Evolutionary conservation across 1,284 basidiomycete genomes (phyloP), one percentile per base, ranked within the genome.

Genomic region (Ceratorhiza oryzae-sativae): DNA sequence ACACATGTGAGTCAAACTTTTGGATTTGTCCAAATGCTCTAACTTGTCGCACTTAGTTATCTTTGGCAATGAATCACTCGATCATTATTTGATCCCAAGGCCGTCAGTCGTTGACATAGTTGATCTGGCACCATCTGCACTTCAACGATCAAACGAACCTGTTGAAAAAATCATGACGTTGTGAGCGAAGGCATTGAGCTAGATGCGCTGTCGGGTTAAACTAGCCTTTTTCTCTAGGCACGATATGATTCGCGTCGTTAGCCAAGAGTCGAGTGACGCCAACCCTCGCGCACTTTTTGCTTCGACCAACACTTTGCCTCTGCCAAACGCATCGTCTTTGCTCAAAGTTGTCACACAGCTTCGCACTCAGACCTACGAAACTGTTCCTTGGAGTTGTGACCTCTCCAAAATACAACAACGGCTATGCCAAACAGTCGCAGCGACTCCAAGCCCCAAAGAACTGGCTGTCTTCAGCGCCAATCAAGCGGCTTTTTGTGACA

Each of bases 71-170:
- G 56, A 59, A 42, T 59, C 56, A 20, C 41, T 59, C 34, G 25
- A 27, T 34, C 8, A 20, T 5, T 46, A 27, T 45, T 27, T 27
- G 13, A n/a, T n/a, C 20, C 25, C 25, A 9, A n/a, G 39, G 39
- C 51, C 63, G 8, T 56, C 63, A 13, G 49, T 56, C 1, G 25
- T 56, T n/a, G 63, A 68, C 48, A 23, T 68, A 4, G 51, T 68
- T 41, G 63, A 68, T 20, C 46, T 68, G 25, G 63, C 51, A 13
- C 63, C 63, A 23, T 55, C 63, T 18, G 51, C 63, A 32, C 36
- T 68, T 32, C 63, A 68, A 32, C n/a, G 63, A 10, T 32, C 36
- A 18, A 56, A 45, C 49, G 63, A 68, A 45, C 49, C 63, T 10
- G 56, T 56, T 45, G 63, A 55, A 23, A 68, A 34, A 32, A 27